Evolutionary conservation across 495 filamentous ascomycete genomes (phyloP).

Genomic region (Melanomma pulvis-pyrius): DNA sequence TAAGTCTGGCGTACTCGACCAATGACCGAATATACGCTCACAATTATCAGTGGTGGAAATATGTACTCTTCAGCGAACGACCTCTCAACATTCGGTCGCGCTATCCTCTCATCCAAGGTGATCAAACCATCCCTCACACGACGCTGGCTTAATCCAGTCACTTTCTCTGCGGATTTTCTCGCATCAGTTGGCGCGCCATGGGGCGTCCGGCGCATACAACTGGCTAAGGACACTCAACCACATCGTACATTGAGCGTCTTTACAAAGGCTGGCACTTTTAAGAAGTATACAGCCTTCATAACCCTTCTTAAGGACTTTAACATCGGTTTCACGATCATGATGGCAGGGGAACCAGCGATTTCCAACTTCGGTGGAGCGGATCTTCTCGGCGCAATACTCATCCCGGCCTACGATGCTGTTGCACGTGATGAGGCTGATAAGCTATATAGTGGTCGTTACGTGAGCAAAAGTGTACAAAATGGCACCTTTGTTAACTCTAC

Average conservation of each 20-base stretch:
- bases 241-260: conserved; percentile 10
- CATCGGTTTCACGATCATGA: conserved; percentile 25
- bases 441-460: conserved; percentile 11
- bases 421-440: conserved; percentile 18
- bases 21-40: background rate
- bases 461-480: conserved; percentile 25
- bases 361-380: conserved; percentile 16
- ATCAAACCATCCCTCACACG: conserved; percentile 26
- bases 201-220: conserved; percentile 17
- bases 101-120: conserved; percentile 31
- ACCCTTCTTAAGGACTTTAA: conserved; percentile 15
- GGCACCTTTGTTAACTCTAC: conserved; percentile 1
- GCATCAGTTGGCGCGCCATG: conserved; percentile 28
- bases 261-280: conserved; percentile 16
- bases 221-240: conserved; percentile 1
- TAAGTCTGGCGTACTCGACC: conserved; percentile 9
- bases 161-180: conserved; percentile 21
- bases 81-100: conserved; percentile 32
- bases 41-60: conserved; percentile 21
- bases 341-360: conserved; percentile 7
- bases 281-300: conserved; percentile 14
- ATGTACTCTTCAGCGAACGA: conserved; percentile 34
- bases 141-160: conserved; percentile 39
- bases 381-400: conserved; percentile 4
- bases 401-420: conserved; percentile 12